Percentiles rank a stretch among this genome's conserved stretches.
Conservation (phyloP, 805 yeast genomes). For the Isabelozyma heimii region DNA sequence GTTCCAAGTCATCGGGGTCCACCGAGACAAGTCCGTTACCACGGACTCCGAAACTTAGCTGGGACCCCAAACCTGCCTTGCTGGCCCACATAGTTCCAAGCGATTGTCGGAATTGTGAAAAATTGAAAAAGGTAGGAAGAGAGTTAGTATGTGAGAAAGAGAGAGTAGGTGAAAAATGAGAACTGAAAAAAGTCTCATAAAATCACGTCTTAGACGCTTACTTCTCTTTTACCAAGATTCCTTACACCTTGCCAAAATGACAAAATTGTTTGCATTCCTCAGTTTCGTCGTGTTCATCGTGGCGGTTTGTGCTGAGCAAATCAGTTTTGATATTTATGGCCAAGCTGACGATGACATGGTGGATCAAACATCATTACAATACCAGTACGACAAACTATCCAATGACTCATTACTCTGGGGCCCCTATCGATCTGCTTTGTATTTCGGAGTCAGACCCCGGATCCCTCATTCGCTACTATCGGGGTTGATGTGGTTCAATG, state of each 20-base stretch:
- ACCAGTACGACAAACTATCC: slow-evolving; percentile 13
- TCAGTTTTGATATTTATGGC: slow-evolving; percentile 32
- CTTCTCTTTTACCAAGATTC: no score
- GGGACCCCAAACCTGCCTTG: slow-evolving; percentile 32
- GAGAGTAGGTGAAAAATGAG: no score
- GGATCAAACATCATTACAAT: slow-evolving; percentile 27
- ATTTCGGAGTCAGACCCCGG: slow-evolving; percentile 82
- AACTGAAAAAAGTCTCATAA: no score
- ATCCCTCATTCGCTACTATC: slow-evolving; percentile 70
- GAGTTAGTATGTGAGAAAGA: no score
- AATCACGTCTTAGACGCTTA: no score
- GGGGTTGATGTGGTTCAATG: slow-evolving; percentile 88
- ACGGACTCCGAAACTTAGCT: slow-evolving; percentile 42
- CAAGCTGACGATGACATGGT: slow-evolving; percentile 60
- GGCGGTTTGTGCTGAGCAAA: slow-evolving; percentile 8
- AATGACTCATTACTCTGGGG: slow-evolving; percentile 64
- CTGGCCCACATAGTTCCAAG: slow-evolving; percentile 36
- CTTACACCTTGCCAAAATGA: no score
- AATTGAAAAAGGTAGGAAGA: no score
- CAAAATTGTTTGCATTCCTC: no score
- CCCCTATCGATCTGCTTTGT: slow-evolving; percentile 84
- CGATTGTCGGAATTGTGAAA: no score
- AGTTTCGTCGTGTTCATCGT: neutral
- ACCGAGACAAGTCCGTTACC: slow-evolving; percentile 26
- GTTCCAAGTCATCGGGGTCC: slow-evolving; percentile 2